Percentiles rank a stretch among this genome's conserved stretches.
phyloP scores from a whole-genome alignment of 2,329 filamentous ascomycete species.

The Aspergillus hortae region DNA sequence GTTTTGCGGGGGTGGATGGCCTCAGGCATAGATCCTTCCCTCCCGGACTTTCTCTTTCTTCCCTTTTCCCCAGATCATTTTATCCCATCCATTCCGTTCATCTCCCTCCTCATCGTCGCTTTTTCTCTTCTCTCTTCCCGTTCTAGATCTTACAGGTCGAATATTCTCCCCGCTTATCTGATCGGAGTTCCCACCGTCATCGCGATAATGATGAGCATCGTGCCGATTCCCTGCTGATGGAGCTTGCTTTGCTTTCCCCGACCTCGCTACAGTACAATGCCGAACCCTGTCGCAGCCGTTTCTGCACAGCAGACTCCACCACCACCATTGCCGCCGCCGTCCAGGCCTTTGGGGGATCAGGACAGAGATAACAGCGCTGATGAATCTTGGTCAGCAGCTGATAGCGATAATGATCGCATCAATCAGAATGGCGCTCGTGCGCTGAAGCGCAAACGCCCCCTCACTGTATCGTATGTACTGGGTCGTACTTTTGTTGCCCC shows the following conservation, averaged over 20 bases:
- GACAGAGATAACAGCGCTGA: constrained; percentile 31
- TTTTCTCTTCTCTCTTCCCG: constrained; percentile 1
- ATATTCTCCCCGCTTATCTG: not conserved
- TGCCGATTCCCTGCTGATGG: constrained; percentile 6
- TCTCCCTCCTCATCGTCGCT: not conserved
- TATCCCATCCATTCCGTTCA: not conserved
- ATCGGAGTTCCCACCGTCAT: not conserved
- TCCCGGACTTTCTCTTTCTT: not conserved
- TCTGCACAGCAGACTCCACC: constrained; percentile 20
- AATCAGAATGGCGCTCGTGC: constrained; percentile 27
- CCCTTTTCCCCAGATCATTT: not conserved
- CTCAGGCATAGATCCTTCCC: constrained; percentile 9
- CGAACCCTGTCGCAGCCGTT: constrained; percentile 25
- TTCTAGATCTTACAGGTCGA: no score
- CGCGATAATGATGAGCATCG: not conserved
- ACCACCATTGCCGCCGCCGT: constrained; percentile 11
- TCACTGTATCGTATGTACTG: constrained; percentile 36
- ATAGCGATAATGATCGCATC: constrained; percentile 31
- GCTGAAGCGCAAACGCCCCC: constrained; percentile 36
- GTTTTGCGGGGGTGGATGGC: constrained; percentile 5
- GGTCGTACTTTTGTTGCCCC: not conserved
- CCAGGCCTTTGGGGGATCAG: constrained; percentile 16
- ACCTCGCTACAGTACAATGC: constrained; percentile 34
- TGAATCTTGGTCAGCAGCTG: constrained; percentile 32
- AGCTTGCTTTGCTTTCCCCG: constrained; percentile 17